A percentile compares a stretch with the other conserved stretches of the same genome.
Evolutionary conservation across 1,139 yeast genomes (phyloP).

Genomic region (Suhomyces yuchorum): DNA sequence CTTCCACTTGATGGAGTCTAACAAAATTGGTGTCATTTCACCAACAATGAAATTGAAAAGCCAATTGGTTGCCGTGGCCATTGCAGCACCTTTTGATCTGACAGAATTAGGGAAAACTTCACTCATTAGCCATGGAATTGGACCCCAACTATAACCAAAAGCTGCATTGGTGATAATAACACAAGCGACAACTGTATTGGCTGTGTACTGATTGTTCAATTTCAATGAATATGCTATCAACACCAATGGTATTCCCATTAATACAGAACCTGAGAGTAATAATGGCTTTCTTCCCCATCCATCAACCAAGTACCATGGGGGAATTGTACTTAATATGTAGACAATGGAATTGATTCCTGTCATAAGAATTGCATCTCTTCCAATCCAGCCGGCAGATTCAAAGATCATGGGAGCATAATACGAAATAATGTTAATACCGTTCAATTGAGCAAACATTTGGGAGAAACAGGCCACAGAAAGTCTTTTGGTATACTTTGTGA

Average conservation of each 20-base stretch:
- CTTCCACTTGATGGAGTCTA: conserved; percentile 76
- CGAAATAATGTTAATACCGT: conserved; percentile 90
- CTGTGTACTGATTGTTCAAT: conserved; percentile 61
- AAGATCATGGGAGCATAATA: conserved; percentile 93
- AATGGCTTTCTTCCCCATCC: conserved; percentile 89
- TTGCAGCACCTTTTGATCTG: conserved; percentile 90
- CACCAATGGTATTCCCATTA: conserved; percentile 74
- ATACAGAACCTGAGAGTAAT: conserved; percentile 70
- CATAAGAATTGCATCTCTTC: conserved; percentile 85
- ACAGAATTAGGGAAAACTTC: conserved; percentile 86
- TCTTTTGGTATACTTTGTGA: conserved; percentile 63
- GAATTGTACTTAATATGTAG: conserved; percentile 73
- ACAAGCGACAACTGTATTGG: conserved; percentile 69
- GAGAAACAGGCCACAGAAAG: conserved; percentile 90
- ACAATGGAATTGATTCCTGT: conserved; percentile 86
- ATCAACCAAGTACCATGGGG: conserved; percentile 92
- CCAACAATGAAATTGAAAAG: conserved; percentile 92
- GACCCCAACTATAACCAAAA: conserved; percentile 92
- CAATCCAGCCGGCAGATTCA: conserved; percentile 94
- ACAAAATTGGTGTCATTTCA: conserved; percentile 82
- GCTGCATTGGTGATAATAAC: conserved; percentile 82
- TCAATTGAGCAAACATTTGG: conserved; percentile 88
- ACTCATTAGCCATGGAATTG: conserved; percentile 91
- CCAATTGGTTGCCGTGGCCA: conserved; percentile 94
- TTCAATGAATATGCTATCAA: conserved; percentile 68